Base-by-base conservation (phyloP, 2,329 filamentous ascomycete species). In the Tricladium varicosporioides region DNA sequence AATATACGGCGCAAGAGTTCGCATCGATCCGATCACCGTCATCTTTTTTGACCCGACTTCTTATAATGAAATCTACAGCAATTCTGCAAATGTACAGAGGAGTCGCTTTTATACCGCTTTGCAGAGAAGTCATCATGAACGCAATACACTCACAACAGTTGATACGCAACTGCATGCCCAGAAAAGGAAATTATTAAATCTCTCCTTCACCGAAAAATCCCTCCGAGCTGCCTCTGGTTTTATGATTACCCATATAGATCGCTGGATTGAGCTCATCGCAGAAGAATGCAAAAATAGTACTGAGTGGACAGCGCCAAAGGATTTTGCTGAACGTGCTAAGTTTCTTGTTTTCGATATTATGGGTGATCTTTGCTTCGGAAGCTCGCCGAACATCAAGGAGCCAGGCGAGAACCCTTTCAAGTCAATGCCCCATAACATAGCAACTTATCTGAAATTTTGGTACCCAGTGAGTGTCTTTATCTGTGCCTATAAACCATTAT, bases 181-280 rank as follows among this genome's bases (percentile, higher is more conserved):
- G 5, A 60, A 54, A 44, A 45, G 56, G 15, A 42, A 51, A 16
- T 46, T 61, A 15, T 27, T 61, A 9, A 59, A 54, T 40, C 19
- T 32, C 2, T 56, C 42, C 10, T 59, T 62, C 16, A 54, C 58
- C 2, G 58, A 60, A 18, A 51, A 54, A 22, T 50, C 55, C 5
- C 31, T 62, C 5, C 53, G 46, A 13, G 59, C 58, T 5, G 52
- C 53, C 9, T 55, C 53, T 31, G 5, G 40, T 2, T 59, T 56
- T 42, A 43, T 61, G 5, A 36, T 54, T 5, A 40, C 60, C 22
- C 55, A 62, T 48, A 43, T 62, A 11, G 56, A 62, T 43, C 60
- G 60, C 14, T 61, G 55, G 58, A 49, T 16, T n/a, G 52, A 60
- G 16, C 14, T 60, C 7, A 15, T 59, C n/a, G 16, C 55, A 7